A percentile compares a stretch with the other conserved stretches of the same genome.
phyloP scores from a whole-genome alignment of 148 eudicot species.

The Arctostaphylos glauca region DNA sequence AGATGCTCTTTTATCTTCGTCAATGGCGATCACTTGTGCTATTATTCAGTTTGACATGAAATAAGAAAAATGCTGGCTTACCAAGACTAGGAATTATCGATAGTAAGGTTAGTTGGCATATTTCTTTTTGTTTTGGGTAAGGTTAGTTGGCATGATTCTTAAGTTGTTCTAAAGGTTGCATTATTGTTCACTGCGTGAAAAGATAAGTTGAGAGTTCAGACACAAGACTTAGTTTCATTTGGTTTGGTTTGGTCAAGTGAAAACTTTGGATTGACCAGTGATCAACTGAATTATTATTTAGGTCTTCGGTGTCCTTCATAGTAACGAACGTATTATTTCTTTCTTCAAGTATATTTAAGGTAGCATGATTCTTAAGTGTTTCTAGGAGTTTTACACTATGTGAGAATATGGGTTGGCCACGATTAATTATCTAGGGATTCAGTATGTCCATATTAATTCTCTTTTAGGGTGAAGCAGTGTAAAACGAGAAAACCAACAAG shows the following conservation, averaged over 20 bases:
- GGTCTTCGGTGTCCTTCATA: neutral
- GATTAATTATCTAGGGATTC: neutral
- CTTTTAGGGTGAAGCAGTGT: too few relatives aligned
- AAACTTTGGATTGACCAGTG: neutral
- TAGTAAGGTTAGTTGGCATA: neutral
- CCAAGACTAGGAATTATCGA: neutral
- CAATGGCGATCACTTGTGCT: neutral
- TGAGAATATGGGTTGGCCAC: neutral
- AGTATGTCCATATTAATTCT: neutral
- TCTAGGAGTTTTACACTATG: neutral
- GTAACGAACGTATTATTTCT: neutral
- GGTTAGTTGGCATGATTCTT: neutral
- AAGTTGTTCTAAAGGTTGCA: neutral
- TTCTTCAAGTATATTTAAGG: neutral
- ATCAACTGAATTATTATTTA: neutral
- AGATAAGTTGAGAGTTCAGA: neutral
- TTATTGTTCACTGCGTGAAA: neutral
- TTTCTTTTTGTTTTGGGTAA: neutral
- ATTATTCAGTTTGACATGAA: neutral
- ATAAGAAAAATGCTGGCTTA: neutral
- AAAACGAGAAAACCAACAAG: neutral
- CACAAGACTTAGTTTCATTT: neutral
- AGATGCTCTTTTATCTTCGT: neutral
- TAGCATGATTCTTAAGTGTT: neutral
- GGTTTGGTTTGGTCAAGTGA: neutral